Conservation (phyloP, 2,329 filamentous ascomycete genomes). For the Trichoderma sp. region DNA sequence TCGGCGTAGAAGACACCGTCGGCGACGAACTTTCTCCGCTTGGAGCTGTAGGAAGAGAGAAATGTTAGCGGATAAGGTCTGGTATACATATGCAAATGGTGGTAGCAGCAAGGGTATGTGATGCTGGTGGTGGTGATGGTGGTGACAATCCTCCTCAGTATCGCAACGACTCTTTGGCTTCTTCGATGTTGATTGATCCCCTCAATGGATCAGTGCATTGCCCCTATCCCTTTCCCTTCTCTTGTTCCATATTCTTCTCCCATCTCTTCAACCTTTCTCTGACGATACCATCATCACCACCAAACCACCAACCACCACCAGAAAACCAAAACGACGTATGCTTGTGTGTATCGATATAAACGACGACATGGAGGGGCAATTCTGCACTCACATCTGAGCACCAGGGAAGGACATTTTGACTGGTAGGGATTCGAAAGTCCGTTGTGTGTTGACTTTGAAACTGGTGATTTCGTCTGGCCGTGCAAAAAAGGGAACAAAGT, state of each 20-base stretch:
- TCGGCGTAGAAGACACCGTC: constrained; percentile 99
- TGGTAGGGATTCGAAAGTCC: constrained; percentile 23
- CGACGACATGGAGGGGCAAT: constrained; percentile 10
- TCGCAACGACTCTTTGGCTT: neutral
- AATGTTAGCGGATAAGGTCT: constrained; percentile 7
- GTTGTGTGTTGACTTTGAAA: constrained; percentile 24
- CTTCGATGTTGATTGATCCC: neutral
- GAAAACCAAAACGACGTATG: neutral
- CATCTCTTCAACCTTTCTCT: neutral
- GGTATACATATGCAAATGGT: neutral
- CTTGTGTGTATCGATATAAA: neutral
- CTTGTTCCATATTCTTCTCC: neutral
- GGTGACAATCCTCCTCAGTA: neutral
- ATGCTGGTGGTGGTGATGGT: neutral
- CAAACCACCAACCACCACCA: neutral
- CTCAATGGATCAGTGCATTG: neutral
- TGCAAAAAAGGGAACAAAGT: constrained; percentile 18
- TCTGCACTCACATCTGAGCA: constrained; percentile 57
- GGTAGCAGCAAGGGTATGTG: neutral
- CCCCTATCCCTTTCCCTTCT: neutral
- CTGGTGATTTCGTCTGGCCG: constrained; percentile 22
- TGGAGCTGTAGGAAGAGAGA: constrained; percentile 58
- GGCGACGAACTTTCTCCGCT: constrained; percentile 91
- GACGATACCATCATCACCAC: constrained; percentile 4
- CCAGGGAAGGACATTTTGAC: constrained; percentile 60